Evolutionary conservation across 2,329 filamentous ascomycete species (phyloP), one percentile per base, ranked within the genome.

Genomic region (Rutstroemia sp.): DNA sequence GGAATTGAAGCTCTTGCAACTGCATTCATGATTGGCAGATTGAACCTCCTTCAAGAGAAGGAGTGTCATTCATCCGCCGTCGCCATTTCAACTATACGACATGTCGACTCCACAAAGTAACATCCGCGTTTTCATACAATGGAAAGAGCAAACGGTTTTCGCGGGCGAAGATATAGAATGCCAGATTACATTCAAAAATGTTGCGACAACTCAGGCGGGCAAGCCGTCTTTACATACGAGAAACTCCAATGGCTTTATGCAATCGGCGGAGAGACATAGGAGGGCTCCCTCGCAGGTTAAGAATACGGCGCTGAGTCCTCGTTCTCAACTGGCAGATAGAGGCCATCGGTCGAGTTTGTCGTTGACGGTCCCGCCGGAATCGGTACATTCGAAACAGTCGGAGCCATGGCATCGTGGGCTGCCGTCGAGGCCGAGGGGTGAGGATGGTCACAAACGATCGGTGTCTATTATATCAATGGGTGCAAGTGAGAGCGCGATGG

Each of bases 161-260:
- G 89, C 94, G 57, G 94, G 94, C 73, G 94, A 99, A 77, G 88
- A 96, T 69, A 82, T 97, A 68, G 89, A 92, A 75, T 97, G 94
- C 74, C 91, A 86, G 64, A 95, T 99, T 71, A 96, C 89, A 51
- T 99, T 99, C 75, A 92, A 88, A 74, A 99, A 99, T 71, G 80
- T 92, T 61, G 67, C 68, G 25, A 58, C 61, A 25, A 51, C 56
- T 25, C 60, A 64, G 38, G 38, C 64, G 14, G 58, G 64, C 39
- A 63, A 58, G 51, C 49, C 63, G 48, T 63, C 62, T 10, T 48
- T 65, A 51, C 65, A 65, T 58, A 54, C 65, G 44, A 53, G 62
- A 34, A 56, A 57, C 6, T 57, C 60, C 41, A 67, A 68, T 62
- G 64, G 64, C 16, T 58, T 58, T 27, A 50, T 58, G 21, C 51